Base-by-base conservation (phyloP, 2,329 filamentous ascomycete genomes). In the Podosphaera fusca region DNA sequence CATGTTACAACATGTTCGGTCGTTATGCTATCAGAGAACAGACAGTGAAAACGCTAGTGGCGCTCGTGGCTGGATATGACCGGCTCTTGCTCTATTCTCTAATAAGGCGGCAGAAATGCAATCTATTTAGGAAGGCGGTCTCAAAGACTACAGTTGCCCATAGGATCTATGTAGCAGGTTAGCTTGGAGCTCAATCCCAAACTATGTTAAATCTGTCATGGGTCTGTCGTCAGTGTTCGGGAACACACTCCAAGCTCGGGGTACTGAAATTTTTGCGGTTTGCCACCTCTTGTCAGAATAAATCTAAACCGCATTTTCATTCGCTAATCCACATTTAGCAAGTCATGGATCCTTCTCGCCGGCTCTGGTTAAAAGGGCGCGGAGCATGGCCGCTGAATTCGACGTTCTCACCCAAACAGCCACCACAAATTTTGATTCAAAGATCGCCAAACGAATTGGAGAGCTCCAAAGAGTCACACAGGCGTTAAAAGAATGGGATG, bases 401-500 rank as follows among this genome's bases (percentile, higher is more conserved):
- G 71, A 74, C 35, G 67, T 71, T 50, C 71, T 85, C n/a, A 71
- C 73, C 54, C 67, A 67, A 33, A 67, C 72, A 21, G 74, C 82
- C 30, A 72, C 72, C 47, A 69, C 71, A 34, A 69, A 71, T 53
- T 85, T 81, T 64, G 78, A 83, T 62, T 63, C 73, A 0, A 73
- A 74, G 55, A 74, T 72, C 2, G 79, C 80, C 0, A 80, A 78
- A 63, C 75, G 80, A 42, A 71, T 75, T 1, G 81, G 81, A 63
- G 80, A 84, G 67, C 71, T 84, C 42, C 74, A 75, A 50, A 70
- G 73, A 21, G 76, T 84, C 7, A 75, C 76, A 3, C 62, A 69
- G 9, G 80, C 80, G 12, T 69, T 85, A 59, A 73, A 71, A 58
- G 75, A 78, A 61, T 82, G 78, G 73, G 75, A 84, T 47, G 67